Conservation (phyloP, 2,329 filamentous ascomycete species). For the Calonectria montana region DNA sequence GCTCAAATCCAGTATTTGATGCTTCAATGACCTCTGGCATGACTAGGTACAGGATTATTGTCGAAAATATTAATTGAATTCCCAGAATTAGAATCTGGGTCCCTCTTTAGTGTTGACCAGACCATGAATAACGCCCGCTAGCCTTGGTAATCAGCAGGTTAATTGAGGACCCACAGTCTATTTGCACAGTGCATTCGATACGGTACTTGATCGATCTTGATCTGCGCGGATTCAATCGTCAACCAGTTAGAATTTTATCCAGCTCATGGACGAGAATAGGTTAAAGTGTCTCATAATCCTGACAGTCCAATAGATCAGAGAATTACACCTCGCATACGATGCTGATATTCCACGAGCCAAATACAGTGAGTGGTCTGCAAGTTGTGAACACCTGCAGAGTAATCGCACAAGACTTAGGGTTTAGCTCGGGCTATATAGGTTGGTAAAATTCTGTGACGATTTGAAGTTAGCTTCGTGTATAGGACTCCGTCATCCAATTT, state of each 20-base stretch:
- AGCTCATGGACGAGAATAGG: fast-evolving
- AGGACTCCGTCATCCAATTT: too few relatives aligned
- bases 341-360: not conserved
- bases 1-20: constrained; percentile 34
- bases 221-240: not conserved
- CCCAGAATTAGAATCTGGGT: not conserved
- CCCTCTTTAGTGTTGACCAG: not conserved
- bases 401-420: too few relatives aligned
- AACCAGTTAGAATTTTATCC: not conserved
- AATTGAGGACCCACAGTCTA: not conserved
- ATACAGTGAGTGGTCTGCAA: not conserved
- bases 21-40: not conserved
- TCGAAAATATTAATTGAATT: not conserved
- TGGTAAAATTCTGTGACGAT: too few relatives aligned
- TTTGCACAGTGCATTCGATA: not conserved
- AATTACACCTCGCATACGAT: not conserved
- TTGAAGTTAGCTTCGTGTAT: too few relatives aligned
- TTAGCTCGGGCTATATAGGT: too few relatives aligned
- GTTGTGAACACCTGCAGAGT: not conserved
- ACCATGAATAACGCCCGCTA: not conserved
- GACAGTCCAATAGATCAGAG: not conserved
- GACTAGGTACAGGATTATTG: not conserved
- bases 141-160: not conserved
- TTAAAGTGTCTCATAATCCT: not conserved
- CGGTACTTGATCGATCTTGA: not conserved